Evolutionary conservation across 768 basidiomycete genomes (phyloP), one percentile per base, ranked within the genome.

Genomic region (Tulasnella sp.): DNA sequence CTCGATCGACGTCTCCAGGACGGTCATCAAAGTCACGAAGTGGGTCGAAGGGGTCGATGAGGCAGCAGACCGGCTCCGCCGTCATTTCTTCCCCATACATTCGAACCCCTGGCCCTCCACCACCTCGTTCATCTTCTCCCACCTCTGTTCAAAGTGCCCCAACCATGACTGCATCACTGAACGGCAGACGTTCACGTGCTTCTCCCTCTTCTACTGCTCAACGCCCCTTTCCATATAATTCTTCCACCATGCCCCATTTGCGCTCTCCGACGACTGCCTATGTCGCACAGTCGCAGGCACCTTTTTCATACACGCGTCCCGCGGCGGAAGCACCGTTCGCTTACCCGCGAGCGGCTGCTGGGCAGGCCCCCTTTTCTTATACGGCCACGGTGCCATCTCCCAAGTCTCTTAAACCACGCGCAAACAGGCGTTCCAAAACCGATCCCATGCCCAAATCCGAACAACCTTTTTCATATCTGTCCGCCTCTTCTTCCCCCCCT

Each of bases 331-430:
- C 54, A n/a, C 54, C 54, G 22, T 56, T 56, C 54, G 29, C 34
- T 43, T 56, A 56, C 29, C 41, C 43, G 4, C 27, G 29, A 15
- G 38, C 54, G n/a, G 54, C 54, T 46, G 54, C 43, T 46, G 34
- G 34, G 34, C 43, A 38, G 17, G 54, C 42, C 15, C 54, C 54
- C 21, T 56, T 56, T 56, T 56, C 54, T 56, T 56, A 38, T 38
- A 38, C 34, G 5, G 5, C 34, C 34, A 38, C 34, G 7, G 5
- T 15, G 15, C 15, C 15, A 38, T 15, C 34, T 38, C 15, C 34
- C 34, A 38, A 15, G 15, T 38, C 34, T n/a, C n/a, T n/a, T 15
- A 38, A 38, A 38, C 34, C 34, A 38, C 34, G 34, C 15, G 5
- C 34, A 7, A 38, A 38, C 34, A 38, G 34, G 34, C 34, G 34